These are phyloP conservation scores for Candida glucosophila DNA, from an alignment of 1,139 yeast species.

Conservation along the genomic window DNA sequence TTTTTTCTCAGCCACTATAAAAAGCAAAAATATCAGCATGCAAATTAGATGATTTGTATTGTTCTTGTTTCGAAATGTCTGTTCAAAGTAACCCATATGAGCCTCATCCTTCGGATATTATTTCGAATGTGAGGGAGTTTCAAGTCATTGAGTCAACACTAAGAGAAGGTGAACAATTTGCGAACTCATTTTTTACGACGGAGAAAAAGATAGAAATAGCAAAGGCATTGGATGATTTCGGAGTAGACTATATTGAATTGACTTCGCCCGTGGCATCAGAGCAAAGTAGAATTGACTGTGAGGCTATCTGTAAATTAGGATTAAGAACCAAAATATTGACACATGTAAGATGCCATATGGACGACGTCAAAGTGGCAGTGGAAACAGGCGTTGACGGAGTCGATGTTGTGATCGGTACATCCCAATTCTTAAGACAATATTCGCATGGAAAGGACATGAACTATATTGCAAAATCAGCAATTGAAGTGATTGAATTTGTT, in stretches of 20 bases:
- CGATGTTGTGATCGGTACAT: conserved; percentile 96
- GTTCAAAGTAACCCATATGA: conserved; percentile 69
- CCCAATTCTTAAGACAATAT: conserved; percentile 88
- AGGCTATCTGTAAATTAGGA: conserved; percentile 95
- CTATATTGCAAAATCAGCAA: conserved; percentile 92
- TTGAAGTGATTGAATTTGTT: conserved; percentile 95
- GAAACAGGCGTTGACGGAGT: conserved; percentile 99
- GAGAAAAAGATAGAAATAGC: conserved; percentile 97
- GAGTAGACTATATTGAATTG: conserved; percentile 94
- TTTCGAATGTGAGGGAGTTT: conserved; percentile 84
- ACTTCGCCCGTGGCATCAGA: conserved; percentile 98
- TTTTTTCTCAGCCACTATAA: too few relatives aligned
- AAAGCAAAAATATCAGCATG: too few relatives aligned
- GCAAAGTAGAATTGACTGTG: conserved; percentile 89
- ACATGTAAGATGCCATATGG: conserved; percentile 97
- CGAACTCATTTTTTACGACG: conserved; percentile 91
- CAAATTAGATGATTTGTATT: too few relatives aligned
- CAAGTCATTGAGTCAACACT: conserved; percentile 92
- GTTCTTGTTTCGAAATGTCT: conserved; percentile 6
- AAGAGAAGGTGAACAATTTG: conserved; percentile 98
- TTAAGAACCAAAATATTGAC: conserved; percentile 88
- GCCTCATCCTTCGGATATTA: conserved; percentile 86
- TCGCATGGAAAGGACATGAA: conserved; percentile 99
- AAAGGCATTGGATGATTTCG: conserved; percentile 93
- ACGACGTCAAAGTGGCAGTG: conserved; percentile 94